Base-by-base conservation (phyloP, 2,329 filamentous ascomycete genomes). In the Diplodia scrobiculata region DNA sequence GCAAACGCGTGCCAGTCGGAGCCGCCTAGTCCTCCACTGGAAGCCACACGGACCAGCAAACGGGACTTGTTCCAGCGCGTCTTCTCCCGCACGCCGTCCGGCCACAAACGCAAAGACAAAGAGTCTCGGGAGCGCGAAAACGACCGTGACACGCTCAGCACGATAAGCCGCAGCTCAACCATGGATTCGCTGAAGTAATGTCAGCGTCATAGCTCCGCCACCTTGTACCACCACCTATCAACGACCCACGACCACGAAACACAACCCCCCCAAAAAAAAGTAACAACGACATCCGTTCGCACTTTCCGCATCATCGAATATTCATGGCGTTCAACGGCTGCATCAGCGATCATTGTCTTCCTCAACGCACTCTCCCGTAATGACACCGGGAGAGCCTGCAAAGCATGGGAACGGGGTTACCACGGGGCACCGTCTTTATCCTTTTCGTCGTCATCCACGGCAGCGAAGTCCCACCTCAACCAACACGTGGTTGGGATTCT, bases 61-160 rank as follows among this genome's bases (percentile, higher is more conserved):
- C 70, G 73, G 67, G 74, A 73, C 73, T 70, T 80, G 71, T 67
- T 83, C 29, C 75, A 76, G 58, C 75, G 78, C 41, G 72, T 82
- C 53, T 81, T 83, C 68, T 74, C 72, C 32, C 77, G 81, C 11
- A 79, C 77, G 10, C 76, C 79, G 1, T 82, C 79, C 64, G 76
- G 80, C 68, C 74, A 79, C 65, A 79, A 73, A 67, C 76, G 74
- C 68, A 73, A 73, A 59, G 73, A 76, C 34, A 71, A 72, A 55
- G 75, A 77, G 48, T 73, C 73, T 66, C 74, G 71, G 67, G 74
- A 75, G 62, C 71, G 72, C 63, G 74, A 76, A 47, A 53, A 58
- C 27, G 59, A 45, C 7, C 41, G 52, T 7, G 59, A 63, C 29
- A 51, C 38, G 5, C 67, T 70, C 52, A 72, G 74, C 53, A 67